Evolutionary conservation across 78 protist species (phyloP), one percentile per base, ranked within the genome.

Genomic region (Anaeramoeba flamelloides): DNA sequence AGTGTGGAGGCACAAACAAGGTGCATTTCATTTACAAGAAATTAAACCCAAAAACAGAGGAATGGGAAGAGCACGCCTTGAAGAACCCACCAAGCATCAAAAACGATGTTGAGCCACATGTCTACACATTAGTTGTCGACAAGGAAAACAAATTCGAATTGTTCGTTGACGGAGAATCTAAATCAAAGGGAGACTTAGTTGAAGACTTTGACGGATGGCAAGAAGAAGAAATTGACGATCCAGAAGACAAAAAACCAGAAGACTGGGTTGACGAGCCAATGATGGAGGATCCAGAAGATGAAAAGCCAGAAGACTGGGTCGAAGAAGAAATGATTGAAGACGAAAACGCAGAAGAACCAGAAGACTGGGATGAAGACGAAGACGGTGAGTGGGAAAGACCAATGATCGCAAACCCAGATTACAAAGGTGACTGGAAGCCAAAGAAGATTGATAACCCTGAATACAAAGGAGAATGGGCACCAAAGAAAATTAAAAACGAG

Each of bases 281-380:
- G 74, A 36, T 81, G 32, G 40, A 0, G 31, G 83, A 82, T 39
- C 85, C 85, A 12, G 17, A 17, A 39, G 17, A 26, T 41, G 26
- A 12, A 31, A 76, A 76, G 17, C 78, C 78, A 26, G 78, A 76
- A 12, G 78, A 76, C 17, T 76, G 78, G 78, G 78, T 39, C 38
- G 78, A 76, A 17, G 17, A 12, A 22, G 69, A 64, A 69, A 17
- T 30, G 74, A 79, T 79, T 38, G 82, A 34, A 12, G 41, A 79
- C 37, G 82, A 17, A 17, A 36, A 0, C 75, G 22, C 81, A 39
- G 0, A 0, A 3, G 78, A 82, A 76, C 85, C 85, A 3, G 83
- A 77, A n/a, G 81, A 82, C 41, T 82, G 85, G 85, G 81, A 82
- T 39, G 85, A 82, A 65, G n/a, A n/a, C n/a, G n/a, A n/a, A n/a